Percentiles rank a stretch among this genome's conserved stretches.
Evolutionary conservation across 305 asterid species (phyloP).

Genomic region (Rubia occidens): DNA sequence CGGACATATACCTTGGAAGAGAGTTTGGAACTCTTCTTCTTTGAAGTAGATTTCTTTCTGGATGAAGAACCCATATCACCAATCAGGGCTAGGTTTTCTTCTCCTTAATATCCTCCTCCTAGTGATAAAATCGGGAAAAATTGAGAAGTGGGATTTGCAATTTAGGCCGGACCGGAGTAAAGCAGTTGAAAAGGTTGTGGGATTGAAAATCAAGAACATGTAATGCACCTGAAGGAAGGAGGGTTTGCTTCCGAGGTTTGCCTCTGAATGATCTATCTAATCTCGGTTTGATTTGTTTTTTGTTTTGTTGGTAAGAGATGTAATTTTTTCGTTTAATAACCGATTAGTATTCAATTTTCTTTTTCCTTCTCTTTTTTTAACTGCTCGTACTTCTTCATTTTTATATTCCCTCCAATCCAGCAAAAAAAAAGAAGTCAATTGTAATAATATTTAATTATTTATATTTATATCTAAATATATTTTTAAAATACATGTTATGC

Average conservation of each 20-base stretch:
- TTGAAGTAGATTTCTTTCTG: slow-evolving; percentile 32
- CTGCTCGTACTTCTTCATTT: no score
- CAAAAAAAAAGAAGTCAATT: no score
- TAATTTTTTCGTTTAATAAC: no score
- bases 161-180: neutral
- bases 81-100: slow-evolving; percentile 19
- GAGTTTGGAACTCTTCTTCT: slow-evolving; percentile 43
- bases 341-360: no score
- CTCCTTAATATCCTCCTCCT: slow-evolving; percentile 21
- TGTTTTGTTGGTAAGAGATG: neutral
- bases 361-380: no score
- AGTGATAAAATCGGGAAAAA: slow-evolving; percentile 15
- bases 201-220: neutral
- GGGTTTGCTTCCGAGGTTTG: neutral
- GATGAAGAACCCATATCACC: slow-evolving; percentile 50
- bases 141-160: neutral
- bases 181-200: neutral
- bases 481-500: no score
- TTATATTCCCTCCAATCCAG: no score
- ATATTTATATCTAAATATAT: no score
- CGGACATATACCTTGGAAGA: slow-evolving; percentile 42
- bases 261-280: neutral
- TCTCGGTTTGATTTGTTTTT: neutral
- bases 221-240: neutral
- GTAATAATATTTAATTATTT: no score